Percentiles rank a stretch among this genome's conserved stretches.
Evolutionary conservation across 192 early-diverging fungal species (phyloP).

Genomic region (Backusella psychrophila): DNA sequence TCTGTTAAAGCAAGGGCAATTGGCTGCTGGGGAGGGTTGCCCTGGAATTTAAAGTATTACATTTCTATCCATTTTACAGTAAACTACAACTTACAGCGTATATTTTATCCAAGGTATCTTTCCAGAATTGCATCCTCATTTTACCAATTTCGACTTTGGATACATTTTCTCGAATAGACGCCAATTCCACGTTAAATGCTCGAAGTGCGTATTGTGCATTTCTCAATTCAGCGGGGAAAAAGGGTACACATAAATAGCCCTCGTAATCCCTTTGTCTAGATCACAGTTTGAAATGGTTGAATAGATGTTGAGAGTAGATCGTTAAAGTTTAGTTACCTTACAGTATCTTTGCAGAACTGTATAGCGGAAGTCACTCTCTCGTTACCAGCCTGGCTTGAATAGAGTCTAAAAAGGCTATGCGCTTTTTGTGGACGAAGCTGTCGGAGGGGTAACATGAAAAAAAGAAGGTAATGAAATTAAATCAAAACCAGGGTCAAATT

Average conservation of each 20-base stretch:
- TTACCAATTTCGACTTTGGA: conserved; percentile 66
- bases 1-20: conserved; percentile 67
- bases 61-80: background rate
- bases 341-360: conserved; percentile 19
- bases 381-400: background rate
- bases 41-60: conserved; percentile 27
- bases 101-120: conserved; percentile 70
- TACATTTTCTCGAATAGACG: conserved; percentile 72
- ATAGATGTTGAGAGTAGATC: too few relatives aligned
- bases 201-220: conserved; percentile 73
- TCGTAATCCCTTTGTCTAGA: conserved; percentile 70
- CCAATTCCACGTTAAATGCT: conserved; percentile 90
- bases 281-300: background rate
- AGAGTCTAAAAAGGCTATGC: background rate
- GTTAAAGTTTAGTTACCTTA: conserved; percentile 4
- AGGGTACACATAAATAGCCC: conserved; percentile 72
- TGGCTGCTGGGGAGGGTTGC: conserved; percentile 72
- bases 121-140: conserved; percentile 90
- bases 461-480: background rate
- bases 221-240: conserved; percentile 67
- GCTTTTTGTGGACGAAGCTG: background rate
- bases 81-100: conserved; percentile 45
- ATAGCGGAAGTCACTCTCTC: background rate
- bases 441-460: background rate
- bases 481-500: background rate